Percentiles rank a stretch among this genome's conserved stretches.
These are phyloP conservation scores for Aureobasidium subglaciale DNA, from an alignment of 2,329 filamentous ascomycete species.

Conservation along the genomic window DNA sequence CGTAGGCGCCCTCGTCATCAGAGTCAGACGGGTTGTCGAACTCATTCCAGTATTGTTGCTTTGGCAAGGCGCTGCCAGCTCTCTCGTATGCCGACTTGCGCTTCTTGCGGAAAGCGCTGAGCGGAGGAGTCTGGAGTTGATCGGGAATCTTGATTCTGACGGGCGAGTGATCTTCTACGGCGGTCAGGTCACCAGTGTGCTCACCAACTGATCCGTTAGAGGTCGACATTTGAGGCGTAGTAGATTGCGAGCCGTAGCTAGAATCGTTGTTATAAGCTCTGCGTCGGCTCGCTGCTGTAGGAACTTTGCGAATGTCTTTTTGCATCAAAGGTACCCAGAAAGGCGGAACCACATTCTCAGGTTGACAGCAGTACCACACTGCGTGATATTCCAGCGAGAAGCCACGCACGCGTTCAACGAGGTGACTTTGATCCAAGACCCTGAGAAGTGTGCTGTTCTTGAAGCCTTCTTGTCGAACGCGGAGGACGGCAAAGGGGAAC, in stretches of 20 bases:
- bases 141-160: slow-evolving; percentile 28
- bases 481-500: slow-evolving; percentile 47
- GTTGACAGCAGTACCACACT: slow-evolving; percentile 42
- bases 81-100: slow-evolving; percentile 26
- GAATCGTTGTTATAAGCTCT: slow-evolving; percentile 18
- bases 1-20: slow-evolving; percentile 53
- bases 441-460: slow-evolving; percentile 33
- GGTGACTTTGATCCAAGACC: slow-evolving; percentile 40
- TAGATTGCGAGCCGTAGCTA: slow-evolving; percentile 19
- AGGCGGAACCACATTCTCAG: slow-evolving; percentile 38
- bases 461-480: slow-evolving; percentile 43
- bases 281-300: slow-evolving; percentile 30
- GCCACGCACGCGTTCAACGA: slow-evolving; percentile 46
- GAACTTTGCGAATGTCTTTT: slow-evolving; percentile 48
- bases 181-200: slow-evolving; percentile 19
- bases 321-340: slow-evolving; percentile 43
- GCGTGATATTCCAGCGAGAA: slow-evolving; percentile 50
- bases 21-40: slow-evolving; percentile 74
- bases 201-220: slow-evolving; percentile 33
- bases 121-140: slow-evolving; percentile 32
- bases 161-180: slow-evolving; percentile 21
- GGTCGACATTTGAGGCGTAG: slow-evolving; percentile 29
- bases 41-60: slow-evolving; percentile 68
- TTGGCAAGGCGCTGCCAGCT: slow-evolving; percentile 23
- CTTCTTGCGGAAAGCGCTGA: slow-evolving; percentile 40